These are phyloP conservation scores for Neurospora sp. DNA, from an alignment of 495 filamentous ascomycete genomes.

Conservation along the genomic window DNA sequence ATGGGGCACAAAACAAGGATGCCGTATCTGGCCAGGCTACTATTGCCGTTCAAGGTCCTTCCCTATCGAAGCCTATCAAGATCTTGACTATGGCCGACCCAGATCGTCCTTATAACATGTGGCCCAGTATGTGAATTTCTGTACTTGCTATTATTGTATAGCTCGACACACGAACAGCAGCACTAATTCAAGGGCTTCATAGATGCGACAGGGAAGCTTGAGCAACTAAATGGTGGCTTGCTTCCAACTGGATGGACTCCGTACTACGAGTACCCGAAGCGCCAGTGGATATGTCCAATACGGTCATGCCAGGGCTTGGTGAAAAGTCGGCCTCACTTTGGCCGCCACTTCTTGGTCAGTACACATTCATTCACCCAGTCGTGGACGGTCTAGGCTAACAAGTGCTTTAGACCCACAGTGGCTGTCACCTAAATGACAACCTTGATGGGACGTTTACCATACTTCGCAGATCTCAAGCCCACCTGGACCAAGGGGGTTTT, in stretches of 20 bases:
- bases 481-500: background rate
- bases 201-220: conserved; percentile 6
- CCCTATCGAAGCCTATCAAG: background rate
- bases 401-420: background rate
- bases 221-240: conserved; percentile 5
- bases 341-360: background rate
- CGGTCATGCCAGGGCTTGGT: conserved; percentile 1
- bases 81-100: conserved; percentile 12
- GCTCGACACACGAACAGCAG: background rate
- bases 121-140: conserved; percentile 13
- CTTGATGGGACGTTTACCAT: background rate
- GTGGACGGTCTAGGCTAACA: background rate
- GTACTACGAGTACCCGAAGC: background rate
- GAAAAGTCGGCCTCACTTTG: background rate
- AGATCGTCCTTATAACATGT: conserved; percentile 19
- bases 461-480: background rate
- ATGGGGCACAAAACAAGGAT: background rate
- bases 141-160: background rate
- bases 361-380: background rate
- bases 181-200: background rate
- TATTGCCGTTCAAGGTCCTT: background rate
- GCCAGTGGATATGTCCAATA: conserved; percentile 1
- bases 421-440: background rate
- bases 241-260: conserved; percentile 12
- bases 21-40: background rate